A percentile compares a stretch with the other conserved stretches of the same genome.
Evolutionary conservation across 139 green algal genomes (phyloP).

Genomic region (Protoeuglena noctilucae): DNA sequence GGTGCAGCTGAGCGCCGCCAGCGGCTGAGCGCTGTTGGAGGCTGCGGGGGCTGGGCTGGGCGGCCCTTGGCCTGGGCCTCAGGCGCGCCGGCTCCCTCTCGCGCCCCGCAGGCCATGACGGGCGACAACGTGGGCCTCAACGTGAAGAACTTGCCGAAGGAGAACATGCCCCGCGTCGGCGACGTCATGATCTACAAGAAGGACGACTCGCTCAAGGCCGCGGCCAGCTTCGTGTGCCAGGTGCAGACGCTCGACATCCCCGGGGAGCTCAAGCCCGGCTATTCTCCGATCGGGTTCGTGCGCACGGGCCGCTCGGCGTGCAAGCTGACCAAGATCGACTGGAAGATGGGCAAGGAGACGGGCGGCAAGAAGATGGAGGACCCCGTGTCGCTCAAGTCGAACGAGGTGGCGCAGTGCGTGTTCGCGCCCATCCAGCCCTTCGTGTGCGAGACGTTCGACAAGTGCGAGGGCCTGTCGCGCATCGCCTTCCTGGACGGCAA

Average conservation of each 20-base stretch:
- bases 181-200: constrained; percentile 87
- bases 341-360: constrained; percentile 89
- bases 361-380: constrained; percentile 82
- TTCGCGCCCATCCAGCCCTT: constrained; percentile 73
- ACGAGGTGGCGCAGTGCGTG: constrained; percentile 72
- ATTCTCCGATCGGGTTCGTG: constrained; percentile 82
- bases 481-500: constrained; percentile 88
- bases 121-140: constrained; percentile 99
- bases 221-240: constrained; percentile 58
- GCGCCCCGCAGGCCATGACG: constrained; percentile 51
- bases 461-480: constrained; percentile 78
- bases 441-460: constrained; percentile 80
- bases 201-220: constrained; percentile 58
- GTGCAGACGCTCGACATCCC: constrained; percentile 87
- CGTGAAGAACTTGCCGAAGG: constrained; percentile 90
- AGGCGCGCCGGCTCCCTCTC: too few relatives aligned
- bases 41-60: too few relatives aligned
- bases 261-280: constrained; percentile 75
- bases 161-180: constrained; percentile 74
- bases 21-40: too few relatives aligned
- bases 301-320: constrained; percentile 72
- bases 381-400: constrained; percentile 71
- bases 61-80: too few relatives aligned
- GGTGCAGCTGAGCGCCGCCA: too few relatives aligned
- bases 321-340: constrained; percentile 64